Evolutionary conservation across 2,329 filamentous ascomycete species (phyloP), one percentile per base, ranked within the genome.

Genomic region (Metarhizium robertsii): DNA sequence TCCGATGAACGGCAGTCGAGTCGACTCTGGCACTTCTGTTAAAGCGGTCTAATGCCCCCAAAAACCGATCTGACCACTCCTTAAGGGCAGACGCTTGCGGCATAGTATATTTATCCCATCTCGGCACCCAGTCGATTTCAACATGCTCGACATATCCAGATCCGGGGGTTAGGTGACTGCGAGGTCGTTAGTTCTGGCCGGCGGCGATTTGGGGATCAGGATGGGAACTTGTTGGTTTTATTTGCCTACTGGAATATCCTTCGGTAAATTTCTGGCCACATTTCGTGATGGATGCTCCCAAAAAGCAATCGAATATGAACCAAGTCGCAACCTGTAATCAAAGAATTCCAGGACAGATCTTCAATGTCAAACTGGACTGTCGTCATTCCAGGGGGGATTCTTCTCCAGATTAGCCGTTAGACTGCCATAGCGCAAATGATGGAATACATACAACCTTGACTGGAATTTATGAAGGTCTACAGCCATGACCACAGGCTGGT

Each of bases 111-210:
- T 88, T 83, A 59, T 90, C 85, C 65, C 84, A 87, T 53, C 83
- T 83, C 18, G 90, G 90, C 51, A 80, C 76, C 70, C 88, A 88
- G 69, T 97, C 90, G 54, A 97, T 87, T 68, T 97, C 92, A 50
- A 95, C 82, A 61, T 95, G 90, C 70, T 97, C 92, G 55, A 96
- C 79, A 66, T 79, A 81, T 54, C 92, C 92, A 43, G 75, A 79
- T 2, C 86, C 85, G 1, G 90, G 90, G 62, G 83, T 84, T 29
- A 96, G 77, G 66, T 95, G 88, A 53, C 87, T 90, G 50, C 4
- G 11, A 47, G 3, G 30, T 45, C 43, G 32, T 50, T 32, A 30
- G 11, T 51, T 53, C 30, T 43, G 38, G 32, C 3, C 7, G 32
- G 29, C 43, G 16, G 34, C 10, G 6, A 30, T 6, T 5, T 18